Base-by-base conservation (phyloP, 129 eudicot species). In the Apium graveolens region DNA sequence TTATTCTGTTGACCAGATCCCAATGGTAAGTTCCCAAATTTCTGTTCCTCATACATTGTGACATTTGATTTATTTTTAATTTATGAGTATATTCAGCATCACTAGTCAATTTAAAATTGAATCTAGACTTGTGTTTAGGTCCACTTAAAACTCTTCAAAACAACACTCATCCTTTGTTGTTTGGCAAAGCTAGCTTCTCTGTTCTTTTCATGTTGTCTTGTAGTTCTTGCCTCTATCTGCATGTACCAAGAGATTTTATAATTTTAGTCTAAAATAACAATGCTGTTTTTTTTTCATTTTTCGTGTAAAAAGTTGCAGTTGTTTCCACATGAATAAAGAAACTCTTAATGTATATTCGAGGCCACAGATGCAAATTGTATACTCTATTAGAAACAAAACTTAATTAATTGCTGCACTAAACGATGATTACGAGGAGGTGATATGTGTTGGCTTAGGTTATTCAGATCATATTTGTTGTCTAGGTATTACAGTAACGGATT, bases 1-100 rank as follows among this genome's bases (percentile, higher is more conserved):
- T 80, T 20, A 24, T 80, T 62, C 42, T 53, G 53, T 74, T 82
- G 74, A 70, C 65, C 75, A 85, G 88, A 85, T 85, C 88, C 88
- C 62, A 85, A 85, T 79, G 88, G 88, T 85, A 82, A 63, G 88
- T 76, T 31, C 9, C 21, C 5, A 1, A 11, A 57, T 6, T 60
- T 26, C 5, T 26, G 68, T 60, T 16, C 16, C 32, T 57, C 14
- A 9, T 10, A 10, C 16, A 60, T 60, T 60, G 68, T 60, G 34
- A n/a, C 68, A 4, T 60, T 60, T 26, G 32, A 26, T 57, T 55
- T n/a, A 57, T n/a, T 57, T n/a, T 57, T 57, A 57, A n/a, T 2
- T 4, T 0, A 57, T 10, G 32, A 57, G 32, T 6, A 9, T 55
- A 55, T 53, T 20, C 62, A 53, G 62, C 62, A 53, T 55, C 65